Evolutionary conservation across 331 rosid genomes (phyloP).

Genomic region (Phaseolus coccineus): DNA sequence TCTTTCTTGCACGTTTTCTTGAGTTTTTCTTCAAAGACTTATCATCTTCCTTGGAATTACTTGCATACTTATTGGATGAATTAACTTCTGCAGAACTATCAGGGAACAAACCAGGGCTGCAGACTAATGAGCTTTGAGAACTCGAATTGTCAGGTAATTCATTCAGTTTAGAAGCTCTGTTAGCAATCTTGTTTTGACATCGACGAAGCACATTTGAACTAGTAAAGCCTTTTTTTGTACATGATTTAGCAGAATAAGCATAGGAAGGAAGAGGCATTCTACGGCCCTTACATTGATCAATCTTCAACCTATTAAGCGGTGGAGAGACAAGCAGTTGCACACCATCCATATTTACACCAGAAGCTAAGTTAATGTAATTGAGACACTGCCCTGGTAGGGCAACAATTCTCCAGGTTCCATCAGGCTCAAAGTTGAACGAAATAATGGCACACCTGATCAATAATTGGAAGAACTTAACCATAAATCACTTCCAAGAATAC

Average conservation of each 20-base stretch:
- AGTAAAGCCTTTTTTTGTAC: conserved; percentile 47
- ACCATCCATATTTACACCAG: conserved; percentile 61
- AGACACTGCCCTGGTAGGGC: conserved; percentile 56
- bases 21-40: conserved; percentile 60
- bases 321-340: conserved; percentile 64
- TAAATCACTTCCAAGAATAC: conserved; percentile 28
- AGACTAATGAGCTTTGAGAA: conserved; percentile 45
- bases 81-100: conserved; percentile 48
- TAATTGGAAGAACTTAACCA: conserved; percentile 34
- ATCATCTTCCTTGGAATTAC: conserved; percentile 44
- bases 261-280: conserved; percentile 50
- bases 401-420: conserved; percentile 65
- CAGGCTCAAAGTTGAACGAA: conserved; percentile 53
- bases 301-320: conserved; percentile 56
- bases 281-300: conserved; percentile 53
- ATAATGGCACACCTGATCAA: conserved; percentile 65
- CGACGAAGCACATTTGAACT: conserved; percentile 59
- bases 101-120: conserved; percentile 48
- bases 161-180: conserved; percentile 58
- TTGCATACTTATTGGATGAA: conserved; percentile 45
- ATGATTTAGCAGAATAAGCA: conserved; percentile 55
- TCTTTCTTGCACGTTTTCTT: conserved; percentile 66
- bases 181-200: conserved; percentile 65
- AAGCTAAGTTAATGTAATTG: conserved; percentile 48
- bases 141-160: conserved; percentile 59